Evolutionary conservation across 805 yeast genomes (phyloP).

Genomic region (Kodamaea sagamina): DNA sequence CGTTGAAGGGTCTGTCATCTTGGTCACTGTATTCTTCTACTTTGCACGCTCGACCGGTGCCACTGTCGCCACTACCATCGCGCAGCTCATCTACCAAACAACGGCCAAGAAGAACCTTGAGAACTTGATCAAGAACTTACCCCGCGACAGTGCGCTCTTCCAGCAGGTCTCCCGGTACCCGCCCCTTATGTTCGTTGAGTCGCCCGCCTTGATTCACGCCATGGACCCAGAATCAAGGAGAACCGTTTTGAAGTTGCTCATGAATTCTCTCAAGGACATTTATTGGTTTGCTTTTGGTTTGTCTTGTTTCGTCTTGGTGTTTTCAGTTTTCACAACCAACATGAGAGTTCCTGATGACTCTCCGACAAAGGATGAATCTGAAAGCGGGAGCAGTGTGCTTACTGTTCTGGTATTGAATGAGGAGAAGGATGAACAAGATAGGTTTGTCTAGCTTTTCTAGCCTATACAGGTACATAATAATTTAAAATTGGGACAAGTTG

Average conservation of each 20-base stretch:
- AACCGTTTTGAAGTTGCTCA: constrained; percentile 32
- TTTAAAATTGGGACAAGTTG: no score
- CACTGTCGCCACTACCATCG: constrained; percentile 3
- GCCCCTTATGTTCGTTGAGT: constrained; percentile 19
- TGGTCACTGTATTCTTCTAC: constrained; percentile 17
- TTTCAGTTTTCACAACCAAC: constrained; percentile 41
- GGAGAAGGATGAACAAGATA: no score
- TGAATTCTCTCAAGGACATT: constrained; percentile 33
- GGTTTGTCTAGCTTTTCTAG: no score
- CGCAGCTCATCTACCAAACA: constrained; percentile 6
- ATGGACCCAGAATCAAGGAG: constrained; percentile 26
- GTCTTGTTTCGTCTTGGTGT: constrained; percentile 32
- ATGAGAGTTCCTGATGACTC: constrained; percentile 36
- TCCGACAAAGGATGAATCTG: not conserved
- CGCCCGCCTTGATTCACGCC: constrained; percentile 29
- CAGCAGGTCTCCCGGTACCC: constrained; percentile 17
- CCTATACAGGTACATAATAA: no score
- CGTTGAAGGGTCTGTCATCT: constrained; percentile 15
- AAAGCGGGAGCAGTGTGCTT: not conserved
- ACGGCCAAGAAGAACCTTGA: constrained; percentile 89
- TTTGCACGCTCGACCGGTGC: constrained; percentile 13
- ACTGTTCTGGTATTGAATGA: no score
- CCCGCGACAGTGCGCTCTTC: constrained; percentile 16
- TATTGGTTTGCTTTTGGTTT: constrained; percentile 43
- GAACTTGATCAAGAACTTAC: constrained; percentile 36